These are phyloP conservation scores for Agaricus sinodeliciosus DNA, from an alignment of 768 basidiomycete genomes.

Conservation along the genomic window DNA sequence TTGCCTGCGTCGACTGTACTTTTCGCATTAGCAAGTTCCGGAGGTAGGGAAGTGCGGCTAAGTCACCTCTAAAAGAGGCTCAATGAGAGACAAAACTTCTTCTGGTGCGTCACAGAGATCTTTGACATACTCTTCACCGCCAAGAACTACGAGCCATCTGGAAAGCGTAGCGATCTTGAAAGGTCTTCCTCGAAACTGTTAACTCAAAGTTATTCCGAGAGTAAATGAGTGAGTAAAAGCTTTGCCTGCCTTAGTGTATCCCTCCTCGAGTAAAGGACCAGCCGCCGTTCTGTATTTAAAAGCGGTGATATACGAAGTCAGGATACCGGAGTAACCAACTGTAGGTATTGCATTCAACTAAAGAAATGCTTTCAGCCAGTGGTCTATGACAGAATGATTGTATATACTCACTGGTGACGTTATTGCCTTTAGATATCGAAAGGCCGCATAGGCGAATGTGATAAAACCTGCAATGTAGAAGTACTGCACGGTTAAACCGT, in stretches of 20 bases:
- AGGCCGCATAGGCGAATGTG: background rate
- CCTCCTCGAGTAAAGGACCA: slow-evolving; percentile 17
- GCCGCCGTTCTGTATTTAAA: slow-evolving; percentile 31
- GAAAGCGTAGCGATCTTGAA: slow-evolving; percentile 21
- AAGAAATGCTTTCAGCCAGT: background rate
- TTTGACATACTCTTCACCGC: slow-evolving; percentile 20
- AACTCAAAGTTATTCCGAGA: background rate
- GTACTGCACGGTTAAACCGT: background rate
- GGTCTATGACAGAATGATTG: no score
- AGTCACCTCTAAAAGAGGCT: background rate
- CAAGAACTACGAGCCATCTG: slow-evolving; percentile 34
- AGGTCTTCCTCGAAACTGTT: slow-evolving; percentile 16
- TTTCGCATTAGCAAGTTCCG: background rate
- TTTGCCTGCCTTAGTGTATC: slow-evolving; percentile 16
- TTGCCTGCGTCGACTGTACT: slow-evolving; percentile 24
- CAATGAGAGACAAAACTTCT: slow-evolving; percentile 19
- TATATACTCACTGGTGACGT: background rate
- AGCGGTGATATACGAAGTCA: slow-evolving; percentile 8
- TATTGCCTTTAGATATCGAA: background rate
- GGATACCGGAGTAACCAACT: slow-evolving; percentile 6
- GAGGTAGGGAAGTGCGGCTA: background rate
- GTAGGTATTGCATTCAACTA: slow-evolving; percentile 8
- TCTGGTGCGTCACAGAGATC: slow-evolving; percentile 27
- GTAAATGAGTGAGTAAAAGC: slow-evolving; percentile 8
- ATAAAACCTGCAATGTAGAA: background rate